Evolutionary conservation across 768 basidiomycete genomes (phyloP), one percentile per base, ranked within the genome.

Genomic region (Kwoniella sp.): DNA sequence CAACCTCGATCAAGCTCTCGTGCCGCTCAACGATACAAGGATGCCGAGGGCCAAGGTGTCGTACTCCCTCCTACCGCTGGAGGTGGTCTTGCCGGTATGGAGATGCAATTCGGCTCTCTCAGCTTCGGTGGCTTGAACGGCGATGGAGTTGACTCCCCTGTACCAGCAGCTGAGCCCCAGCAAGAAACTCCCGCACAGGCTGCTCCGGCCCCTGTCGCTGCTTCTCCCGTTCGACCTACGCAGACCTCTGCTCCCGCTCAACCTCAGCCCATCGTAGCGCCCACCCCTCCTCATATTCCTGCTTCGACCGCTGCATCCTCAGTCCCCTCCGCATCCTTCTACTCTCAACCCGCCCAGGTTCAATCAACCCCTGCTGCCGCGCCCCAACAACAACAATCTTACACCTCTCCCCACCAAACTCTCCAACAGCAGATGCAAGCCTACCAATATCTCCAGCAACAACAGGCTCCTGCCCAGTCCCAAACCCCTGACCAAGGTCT

Each of bases 81-180:
- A 23, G 22, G 37, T 23, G 71, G 68, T 54, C 37, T 74, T 12
- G 76, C 71, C 25, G 59, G 69, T 26, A 72, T 82, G 65, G 81
- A 79, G 54, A 77, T 82, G 77, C 78, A 81, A 61, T 82, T 82
- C 61, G 81, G 81, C 31, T 79, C 75, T 69, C 69, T 82, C 47
- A 81, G 75, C 71, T 79, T 82, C 55, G 80, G 79, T 59, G 77
- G 74, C 31, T 51, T 74, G 58, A 73, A 71, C 38, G 70, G 73
- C 17, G 74, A 77, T 60, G 74, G 73, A 38, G 73, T 74, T 20
- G 77, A 75, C 17, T 67, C 70, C 4, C 72, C 68, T n/a, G 65
- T 68, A 37, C 58, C 70, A 22, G 47, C 65, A n/a, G 58, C 61
- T 34, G 37, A 69, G n/a, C 64, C 70, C 28, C 67, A 73, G 53